Conservation (phyloP, 805 yeast genomes). For the Pichia deserticola region DNA sequence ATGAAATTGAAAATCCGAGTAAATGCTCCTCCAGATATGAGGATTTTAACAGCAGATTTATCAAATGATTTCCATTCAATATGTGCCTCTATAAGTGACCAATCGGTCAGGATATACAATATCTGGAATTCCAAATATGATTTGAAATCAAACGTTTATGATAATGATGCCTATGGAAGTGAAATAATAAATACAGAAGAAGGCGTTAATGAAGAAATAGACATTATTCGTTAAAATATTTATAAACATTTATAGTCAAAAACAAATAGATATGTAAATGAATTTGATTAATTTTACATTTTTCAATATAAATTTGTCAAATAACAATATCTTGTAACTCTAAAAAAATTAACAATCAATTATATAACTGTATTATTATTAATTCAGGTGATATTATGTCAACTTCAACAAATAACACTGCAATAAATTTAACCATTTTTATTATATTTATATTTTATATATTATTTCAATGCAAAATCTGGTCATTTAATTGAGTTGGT, state of each 20-base stretch:
- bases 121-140: conserved; percentile 54
- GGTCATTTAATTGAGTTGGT: too few species aligned
- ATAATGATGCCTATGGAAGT: conserved; percentile 45
- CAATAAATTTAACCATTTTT: too few species aligned
- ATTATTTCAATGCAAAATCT: too few species aligned
- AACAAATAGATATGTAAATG: not conserved
- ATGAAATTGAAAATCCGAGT: conserved; percentile 44
- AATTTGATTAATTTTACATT: too few species aligned
- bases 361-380: too few species aligned
- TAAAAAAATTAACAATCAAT: too few species aligned
- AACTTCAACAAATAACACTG: too few species aligned
- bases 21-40: conserved; percentile 39
- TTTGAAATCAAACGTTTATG: conserved; percentile 21
- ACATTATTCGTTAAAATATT: conserved; percentile 19
- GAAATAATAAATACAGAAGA: conserved; percentile 51
- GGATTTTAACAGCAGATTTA: conserved; percentile 58
- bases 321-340: too few species aligned
- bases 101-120: conserved; percentile 65
- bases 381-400: too few species aligned
- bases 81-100: conserved; percentile 74
- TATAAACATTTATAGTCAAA: not conserved
- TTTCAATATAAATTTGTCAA: too few species aligned
- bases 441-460: too few species aligned
- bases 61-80: conserved; percentile 59
- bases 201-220: conserved; percentile 34